Conservation (phyloP, 345 rosid genomes). For the Raphanus sativus region DNA sequence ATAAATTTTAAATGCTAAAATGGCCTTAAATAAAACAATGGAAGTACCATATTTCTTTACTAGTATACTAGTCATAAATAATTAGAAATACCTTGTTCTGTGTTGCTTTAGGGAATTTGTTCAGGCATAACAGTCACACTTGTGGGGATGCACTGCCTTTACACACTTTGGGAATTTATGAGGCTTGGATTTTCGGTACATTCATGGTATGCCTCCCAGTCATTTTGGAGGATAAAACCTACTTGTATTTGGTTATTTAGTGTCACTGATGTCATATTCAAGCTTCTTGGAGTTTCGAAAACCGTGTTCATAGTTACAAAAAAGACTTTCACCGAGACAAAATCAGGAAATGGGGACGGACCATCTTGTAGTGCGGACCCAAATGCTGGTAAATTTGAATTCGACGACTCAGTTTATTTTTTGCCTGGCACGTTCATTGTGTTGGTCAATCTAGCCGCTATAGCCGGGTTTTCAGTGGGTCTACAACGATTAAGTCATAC, state of each 20-base stretch:
- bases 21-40: no score
- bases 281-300: slow-evolving; percentile 51
- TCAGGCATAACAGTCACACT: background rate
- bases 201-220: slow-evolving; percentile 12
- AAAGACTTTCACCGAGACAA: slow-evolving; percentile 41
- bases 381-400: slow-evolving; percentile 37
- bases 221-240: slow-evolving; percentile 17
- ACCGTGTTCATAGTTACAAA: slow-evolving; percentile 52
- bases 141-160: slow-evolving; percentile 24
- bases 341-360: background rate
- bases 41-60: no score
- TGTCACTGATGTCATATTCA: slow-evolving; percentile 29
- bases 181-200: slow-evolving; percentile 6
- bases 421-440: slow-evolving; percentile 55
- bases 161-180: slow-evolving; percentile 32
- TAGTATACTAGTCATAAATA: no score
- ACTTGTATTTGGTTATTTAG: slow-evolving; percentile 49
- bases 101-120: slow-evolving; percentile 20
- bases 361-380: background rate
- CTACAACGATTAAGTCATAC: background rate
- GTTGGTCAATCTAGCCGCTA: slow-evolving; percentile 46
- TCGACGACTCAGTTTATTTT: slow-evolving; percentile 48
- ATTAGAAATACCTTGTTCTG: background rate
- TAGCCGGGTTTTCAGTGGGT: slow-evolving; percentile 26
- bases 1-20: no score